Base-by-base conservation (phyloP, 2,329 filamentous ascomycete species). In the Fusarium udum region DNA sequence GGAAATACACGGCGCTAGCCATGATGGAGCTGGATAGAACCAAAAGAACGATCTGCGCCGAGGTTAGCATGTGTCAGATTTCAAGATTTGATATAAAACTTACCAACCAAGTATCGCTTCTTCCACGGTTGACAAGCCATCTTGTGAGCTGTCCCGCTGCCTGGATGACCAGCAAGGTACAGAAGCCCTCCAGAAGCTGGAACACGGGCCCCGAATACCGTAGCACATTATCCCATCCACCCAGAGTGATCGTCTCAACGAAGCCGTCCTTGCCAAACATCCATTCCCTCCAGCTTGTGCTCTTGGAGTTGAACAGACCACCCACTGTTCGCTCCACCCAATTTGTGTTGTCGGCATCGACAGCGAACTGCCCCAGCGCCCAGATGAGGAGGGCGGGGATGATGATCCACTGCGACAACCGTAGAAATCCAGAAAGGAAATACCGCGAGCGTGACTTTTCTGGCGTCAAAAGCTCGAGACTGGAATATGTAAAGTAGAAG, bases 51-150 rank as follows among this genome's bases (percentile, higher is more conserved):
- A 99, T 97, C 94, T 97, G 79, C n/a, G 15, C 43, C 49, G 34
- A n/a, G 53, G 72, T 87, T 77, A 87, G 83, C 70, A 76, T 40
- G 32, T 46, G 40, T 20, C 18, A 69, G 22, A 37, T 22, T 24
- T 20, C 15, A 24, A 34, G 24, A 40, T 22, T 40, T 26, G 65
- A 60, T 24, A 16, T 37, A 43, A 11, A 64, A 87, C 92, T 82
- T 86, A 96, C 94, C 90, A 98, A 94, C 96, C 95, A 98, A 71
- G 92, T 97, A 84, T 99, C 96, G 78, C 95, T 97, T 78, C 94
- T 91, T 78, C 95, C 95, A 78, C 93, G 88, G 83, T 98, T 98
- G 62, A 98, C 95, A 36, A 98, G 89, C 92, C 95, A 98, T 82
- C 94, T 90, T 26, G 96, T 97, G 74, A 98, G 95, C 82, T 98